Base-by-base conservation (phyloP, 257 asterid species). In the Jacaranda copaia region DNA sequence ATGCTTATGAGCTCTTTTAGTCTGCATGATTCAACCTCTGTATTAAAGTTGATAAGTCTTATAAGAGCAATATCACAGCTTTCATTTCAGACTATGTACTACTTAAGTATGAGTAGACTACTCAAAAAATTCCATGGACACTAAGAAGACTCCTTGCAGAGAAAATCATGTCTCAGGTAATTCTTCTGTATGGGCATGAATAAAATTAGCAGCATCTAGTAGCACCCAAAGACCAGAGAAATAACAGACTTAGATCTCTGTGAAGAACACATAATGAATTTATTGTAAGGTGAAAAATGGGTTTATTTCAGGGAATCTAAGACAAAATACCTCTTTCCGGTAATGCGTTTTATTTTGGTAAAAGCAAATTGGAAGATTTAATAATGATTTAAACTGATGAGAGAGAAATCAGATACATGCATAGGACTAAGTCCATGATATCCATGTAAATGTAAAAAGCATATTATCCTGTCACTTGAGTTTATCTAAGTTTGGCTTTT, bases 1-100 rank as follows among this genome's bases (percentile, higher is more conserved):
- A 56, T 70, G 68, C 58, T 49, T 60, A 32, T 59, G 66, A 66
- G 32, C 13, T 75, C 69, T 52, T 56, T 57, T 46, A 36, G 8
- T 49, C 19, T 8, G 43, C 49, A 12, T 10, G 38, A 39, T 38
- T 48, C 52, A 7, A 42, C 53, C 57, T 52, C 32, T 68, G 11
- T 9, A 16, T 63, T 58, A 15, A 59, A 46, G 39, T 65, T 66
- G 71, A 20, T 40, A 66, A 45, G 51, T 70, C 75, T 62, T 45
- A 15, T 61, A 64, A 42, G 18, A 52, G 39, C 10, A 63, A 62
- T 66, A 59, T 57, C 56, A 52, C 36, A 46, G 15, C 19, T 71
- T 74, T 46, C 48, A 7, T 43, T 77, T 68, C 45, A 46, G 55
- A 58, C 4, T 52, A 39, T 40, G 19, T 7, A 70, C 16, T 3